Percentiles rank a stretch among this genome's conserved stretches.
phyloP scores from a whole-genome alignment of 2,329 filamentous ascomycete species.

The Arthroderma sp. region DNA sequence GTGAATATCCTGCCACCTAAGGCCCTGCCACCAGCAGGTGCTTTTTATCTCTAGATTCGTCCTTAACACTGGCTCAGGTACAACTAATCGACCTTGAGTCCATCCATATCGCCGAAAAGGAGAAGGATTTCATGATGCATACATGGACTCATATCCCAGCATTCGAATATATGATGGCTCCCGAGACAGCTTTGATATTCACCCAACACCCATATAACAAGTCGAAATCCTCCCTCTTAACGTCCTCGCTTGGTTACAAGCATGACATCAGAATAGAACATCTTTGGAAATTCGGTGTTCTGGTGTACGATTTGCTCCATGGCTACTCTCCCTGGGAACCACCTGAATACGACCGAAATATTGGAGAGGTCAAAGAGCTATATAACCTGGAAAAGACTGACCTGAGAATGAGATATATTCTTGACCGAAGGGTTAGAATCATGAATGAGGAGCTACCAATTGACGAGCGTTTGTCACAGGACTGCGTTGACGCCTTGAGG shows the following conservation, averaged over 20 bases:
- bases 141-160: conserved; percentile 8
- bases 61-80: conserved; percentile 4
- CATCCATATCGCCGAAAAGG: conserved; percentile 9
- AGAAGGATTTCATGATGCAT: not conserved
- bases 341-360: conserved; percentile 7
- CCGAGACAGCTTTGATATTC: conserved; percentile 15
- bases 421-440: conserved; percentile 14
- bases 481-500: conserved; percentile 19
- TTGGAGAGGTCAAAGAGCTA: conserved; percentile 2
- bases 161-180: conserved; percentile 18
- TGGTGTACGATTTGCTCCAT: conserved; percentile 20
- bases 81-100: conserved; percentile 19
- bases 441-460: conserved; percentile 17
- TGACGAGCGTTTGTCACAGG: conserved; percentile 18
- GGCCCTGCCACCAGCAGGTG: not conserved
- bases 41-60: too few species aligned
- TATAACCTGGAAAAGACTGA: conserved; percentile 1
- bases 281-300: conserved; percentile 18
- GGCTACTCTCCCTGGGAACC: conserved; percentile 22
- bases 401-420: conserved; percentile 2
- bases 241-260: not conserved
- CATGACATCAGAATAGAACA: conserved; percentile 12
- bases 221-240: too few species aligned
- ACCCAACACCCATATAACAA: not conserved
- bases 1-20: not conserved